These are phyloP conservation scores for Hypoxylon sp. DNA, from an alignment of 2,329 filamentous ascomycete genomes.

Conservation along the genomic window DNA sequence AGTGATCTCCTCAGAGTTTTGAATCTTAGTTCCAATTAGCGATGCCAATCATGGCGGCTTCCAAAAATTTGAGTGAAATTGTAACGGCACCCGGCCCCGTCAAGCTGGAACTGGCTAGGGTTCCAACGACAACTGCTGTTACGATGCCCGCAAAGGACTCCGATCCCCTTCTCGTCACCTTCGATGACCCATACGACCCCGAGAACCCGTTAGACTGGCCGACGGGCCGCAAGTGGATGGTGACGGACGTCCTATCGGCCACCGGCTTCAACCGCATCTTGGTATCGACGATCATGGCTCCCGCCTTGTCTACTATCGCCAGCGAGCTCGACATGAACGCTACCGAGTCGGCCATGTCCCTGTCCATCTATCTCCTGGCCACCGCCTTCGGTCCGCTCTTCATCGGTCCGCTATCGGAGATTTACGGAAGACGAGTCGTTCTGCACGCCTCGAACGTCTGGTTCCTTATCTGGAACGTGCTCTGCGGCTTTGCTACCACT, in stretches of 20 bases:
- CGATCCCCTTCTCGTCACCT: background rate
- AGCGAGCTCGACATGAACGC: constrained; percentile 63
- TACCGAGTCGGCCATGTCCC: constrained; percentile 60
- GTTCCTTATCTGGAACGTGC: constrained; percentile 29
- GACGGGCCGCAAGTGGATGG: constrained; percentile 59
- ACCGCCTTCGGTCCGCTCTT: constrained; percentile 59
- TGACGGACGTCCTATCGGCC: constrained; percentile 61
- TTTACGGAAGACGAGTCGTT: constrained; percentile 52
- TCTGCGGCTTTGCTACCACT: constrained; percentile 23
- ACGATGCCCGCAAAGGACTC: background rate
- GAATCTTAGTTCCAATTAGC: background rate
- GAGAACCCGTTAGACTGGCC: constrained; percentile 57
- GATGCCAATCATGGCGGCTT: too few relatives aligned
- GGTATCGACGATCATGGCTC: constrained; percentile 65
- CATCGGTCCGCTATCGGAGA: constrained; percentile 59
- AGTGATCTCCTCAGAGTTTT: background rate
- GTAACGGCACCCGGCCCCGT: background rate
- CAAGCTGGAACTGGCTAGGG: background rate
- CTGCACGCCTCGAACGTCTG: constrained; percentile 12
- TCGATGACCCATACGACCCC: constrained; percentile 28
- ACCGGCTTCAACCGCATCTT: constrained; percentile 65
- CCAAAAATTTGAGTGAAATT: background rate
- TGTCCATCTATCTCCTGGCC: constrained; percentile 57
- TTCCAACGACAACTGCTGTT: background rate
- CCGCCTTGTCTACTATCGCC: constrained; percentile 61